A percentile compares a stretch with the other conserved stretches of the same genome.
Evolutionary conservation across 1,284 basidiomycete genomes (phyloP).

Genomic region (Apiotrichum gamsii): DNA sequence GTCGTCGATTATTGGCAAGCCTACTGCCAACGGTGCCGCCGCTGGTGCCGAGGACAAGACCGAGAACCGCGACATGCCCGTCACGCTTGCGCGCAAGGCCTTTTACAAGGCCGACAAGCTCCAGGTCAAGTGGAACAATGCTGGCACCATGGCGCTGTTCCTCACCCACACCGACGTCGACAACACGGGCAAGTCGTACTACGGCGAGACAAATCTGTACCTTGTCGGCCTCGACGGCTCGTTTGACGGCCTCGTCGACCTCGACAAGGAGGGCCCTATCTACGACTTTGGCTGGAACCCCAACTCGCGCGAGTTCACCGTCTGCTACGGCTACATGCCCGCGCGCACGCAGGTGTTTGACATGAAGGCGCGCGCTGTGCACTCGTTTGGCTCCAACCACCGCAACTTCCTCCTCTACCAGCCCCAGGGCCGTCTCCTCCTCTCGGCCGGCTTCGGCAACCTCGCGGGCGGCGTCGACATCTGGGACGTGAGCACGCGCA

Average conservation of each 20-base stretch:
- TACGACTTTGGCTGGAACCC: slow-evolving; percentile 96
- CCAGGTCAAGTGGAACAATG: slow-evolving; percentile 91
- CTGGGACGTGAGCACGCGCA: slow-evolving; percentile 78
- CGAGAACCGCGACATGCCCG: slow-evolving; percentile 45
- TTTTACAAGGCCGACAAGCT: slow-evolving; percentile 96
- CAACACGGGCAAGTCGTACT: slow-evolving; percentile 94
- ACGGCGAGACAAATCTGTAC: slow-evolving; percentile 94
- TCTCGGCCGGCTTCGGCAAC: slow-evolving; percentile 93
- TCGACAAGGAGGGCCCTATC: slow-evolving; percentile 96
- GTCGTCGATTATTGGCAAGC: slow-evolving; percentile 51
- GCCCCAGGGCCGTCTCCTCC: slow-evolving; percentile 81
- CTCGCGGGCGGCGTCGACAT: slow-evolving; percentile 88
- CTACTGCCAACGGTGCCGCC: slow-evolving; percentile 48
- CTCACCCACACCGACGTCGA: slow-evolving; percentile 95
- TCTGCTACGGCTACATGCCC: slow-evolving; percentile 96
- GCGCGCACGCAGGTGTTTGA: slow-evolving; percentile 89
- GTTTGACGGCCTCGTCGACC: slow-evolving; percentile 83
- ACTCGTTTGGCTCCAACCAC: slow-evolving; percentile 84
- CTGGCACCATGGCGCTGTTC: slow-evolving; percentile 71
- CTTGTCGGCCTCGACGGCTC: slow-evolving; percentile 90
- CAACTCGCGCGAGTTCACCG: slow-evolving; percentile 93
- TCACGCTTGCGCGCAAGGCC: slow-evolving; percentile 59
- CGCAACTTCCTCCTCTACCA: slow-evolving; percentile 93
- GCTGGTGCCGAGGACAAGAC: slow-evolving; percentile 58
- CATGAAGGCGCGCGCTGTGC: slow-evolving; percentile 75